Percentiles rank a stretch among this genome's conserved stretches.
Evolutionary conservation across 139 green algal genomes (phyloP).

Genomic region (Coccomyxa sp.): DNA sequence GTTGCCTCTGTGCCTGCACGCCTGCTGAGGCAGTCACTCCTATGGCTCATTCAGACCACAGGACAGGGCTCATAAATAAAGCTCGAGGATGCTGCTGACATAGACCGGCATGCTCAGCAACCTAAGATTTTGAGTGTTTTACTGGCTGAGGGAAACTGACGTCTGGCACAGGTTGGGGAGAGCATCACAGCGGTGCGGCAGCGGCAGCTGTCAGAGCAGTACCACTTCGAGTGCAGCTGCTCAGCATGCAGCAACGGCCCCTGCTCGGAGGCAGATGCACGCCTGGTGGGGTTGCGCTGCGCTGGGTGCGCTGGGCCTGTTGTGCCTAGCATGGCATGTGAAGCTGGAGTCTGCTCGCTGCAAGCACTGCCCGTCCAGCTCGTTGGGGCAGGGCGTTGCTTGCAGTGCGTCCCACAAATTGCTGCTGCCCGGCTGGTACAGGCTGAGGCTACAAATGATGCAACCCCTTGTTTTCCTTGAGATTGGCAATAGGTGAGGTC

Average conservation of each 20-base stretch:
- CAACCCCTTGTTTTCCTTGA: too few species aligned
- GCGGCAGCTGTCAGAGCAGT: neutral
- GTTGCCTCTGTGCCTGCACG: too few species aligned
- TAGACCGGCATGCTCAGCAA: too few species aligned
- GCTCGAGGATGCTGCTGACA: neutral
- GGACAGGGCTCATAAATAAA: too few species aligned
- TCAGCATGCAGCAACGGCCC: neutral
- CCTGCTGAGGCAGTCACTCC: too few species aligned
- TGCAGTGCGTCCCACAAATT: neutral
- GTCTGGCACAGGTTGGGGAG: neutral
- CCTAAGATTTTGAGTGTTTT: neutral
- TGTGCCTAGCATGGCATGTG: neutral
- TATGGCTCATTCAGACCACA: too few species aligned
- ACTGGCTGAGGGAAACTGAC: neutral
- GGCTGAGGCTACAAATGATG: too few species aligned
- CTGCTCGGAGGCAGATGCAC: neutral
- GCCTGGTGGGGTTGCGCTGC: neutral
- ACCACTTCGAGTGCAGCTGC: neutral
- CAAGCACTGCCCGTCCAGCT: neutral
- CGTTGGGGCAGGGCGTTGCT: neutral
- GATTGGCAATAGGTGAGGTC: too few species aligned
- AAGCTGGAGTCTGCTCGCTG: neutral
- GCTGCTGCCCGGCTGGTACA: too few species aligned
- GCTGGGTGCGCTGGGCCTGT: neutral
- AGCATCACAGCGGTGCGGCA: neutral